Base-by-base conservation (phyloP, 1,284 basidiomycete genomes). In the Sporisorium exsertum region DNA sequence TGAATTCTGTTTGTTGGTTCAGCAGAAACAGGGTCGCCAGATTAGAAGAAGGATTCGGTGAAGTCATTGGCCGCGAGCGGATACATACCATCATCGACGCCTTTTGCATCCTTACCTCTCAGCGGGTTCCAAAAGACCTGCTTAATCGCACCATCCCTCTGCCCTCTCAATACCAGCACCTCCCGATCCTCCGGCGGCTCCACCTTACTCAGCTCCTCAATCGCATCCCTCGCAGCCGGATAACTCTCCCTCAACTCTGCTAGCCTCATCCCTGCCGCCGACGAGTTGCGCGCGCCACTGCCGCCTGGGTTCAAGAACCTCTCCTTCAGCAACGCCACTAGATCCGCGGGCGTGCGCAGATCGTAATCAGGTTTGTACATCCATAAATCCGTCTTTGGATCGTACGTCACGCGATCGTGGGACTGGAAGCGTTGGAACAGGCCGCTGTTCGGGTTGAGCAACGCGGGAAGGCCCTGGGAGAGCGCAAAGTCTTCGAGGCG, bases 51-150 rank as follows among this genome's bases (percentile, higher is more conserved):
- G n/a, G n/a, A 22, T 3, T 22, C 12, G 4, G 50, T 18, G 29
- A 24, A 27, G 47, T 18, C 2, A 32, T 5, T 35, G 5, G 37
- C 16, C 4, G 15, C 5, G 37, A 40, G 37, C 37, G 15, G 5
- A n/a, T 10, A 66, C 89, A 62, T 68, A 92, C 94, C 94, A 87
- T 94, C 90, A 86, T 95, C 94, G 10, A 95, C 90, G 20, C 87
- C 85, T 45, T 78, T 91, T 7, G 90, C 92, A 74, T 93, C 91
- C 26, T 89, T 89, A 0, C 91, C 90, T 77, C 92, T 92, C 50
- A 95, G 89, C 83, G 94, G 93, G 80, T 96, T 95, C 91, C 92
- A 94, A 81, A 94, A 95, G 0, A 95, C 94, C 89, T 93, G 92
- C 70, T 81, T 81, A 64, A 83, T 79, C 24, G 72, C 91, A 0